Evolutionary conservation across 2,329 filamentous ascomycete species (phyloP), one percentile per base, ranked within the genome.

Genomic region (Penicillium sp.): DNA sequence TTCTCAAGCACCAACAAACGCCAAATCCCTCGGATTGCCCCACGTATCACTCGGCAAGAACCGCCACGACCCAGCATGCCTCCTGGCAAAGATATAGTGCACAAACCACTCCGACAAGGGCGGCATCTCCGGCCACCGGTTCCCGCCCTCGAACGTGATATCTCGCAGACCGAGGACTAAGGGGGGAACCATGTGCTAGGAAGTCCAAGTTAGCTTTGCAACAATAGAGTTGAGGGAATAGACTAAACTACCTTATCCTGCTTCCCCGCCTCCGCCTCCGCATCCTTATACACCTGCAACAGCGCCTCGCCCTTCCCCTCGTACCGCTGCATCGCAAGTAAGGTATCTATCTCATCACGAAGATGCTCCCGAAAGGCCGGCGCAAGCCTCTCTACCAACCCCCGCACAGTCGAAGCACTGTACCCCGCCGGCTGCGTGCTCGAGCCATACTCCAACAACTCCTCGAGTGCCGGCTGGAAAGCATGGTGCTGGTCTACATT

Each of bases 31-130:
- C 3, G 51, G 58, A 5, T 31, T 50, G 1, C 58, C 58, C 49
- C 50, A 60, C 3, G 50, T 54, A 56, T 56, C 51, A 4, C 26
- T 56, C 7, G 58, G 58, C 51, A 60, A 6, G 26, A 60, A 60
- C 1, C 58, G 45, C 58, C 58, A 60, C 8, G 50, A 45, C 3
- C 58, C 51, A 1, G 41, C 8, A 50, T 60, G 44, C n/a, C 56
- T 60, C 5, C 51, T n/a, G 2, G 52, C 30, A 17, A 60, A 60
- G 15, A 60, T 2, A 41, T 56, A 51, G n/a, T 46, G n/a, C 5
- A 60, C 45, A 17, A 49, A 26, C 30, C 45, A 49, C 8, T 29
- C 45, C 2, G 51, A 45, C 7, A 56, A 11, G 3, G 58, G 51
- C 17, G 58, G 58, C 23, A 60, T 47, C 8, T 21, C 29, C 5